Evolutionary conservation across 1,284 basidiomycete genomes (phyloP).

Genomic region (Cystobasidium pallidum): DNA sequence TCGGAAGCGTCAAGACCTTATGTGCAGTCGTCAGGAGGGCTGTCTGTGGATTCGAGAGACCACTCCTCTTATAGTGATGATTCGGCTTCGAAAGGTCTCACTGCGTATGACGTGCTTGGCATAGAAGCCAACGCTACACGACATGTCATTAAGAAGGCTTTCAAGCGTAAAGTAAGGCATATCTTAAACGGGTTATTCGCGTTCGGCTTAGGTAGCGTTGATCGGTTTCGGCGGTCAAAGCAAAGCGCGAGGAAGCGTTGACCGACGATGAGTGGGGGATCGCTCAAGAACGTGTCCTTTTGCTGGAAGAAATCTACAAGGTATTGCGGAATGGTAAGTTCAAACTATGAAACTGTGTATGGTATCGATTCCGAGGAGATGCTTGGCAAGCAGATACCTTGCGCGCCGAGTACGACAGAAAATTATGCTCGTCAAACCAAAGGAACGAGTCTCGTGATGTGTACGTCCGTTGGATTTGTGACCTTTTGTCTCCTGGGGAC

Average conservation of each 20-base stretch:
- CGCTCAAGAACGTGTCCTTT: not conserved
- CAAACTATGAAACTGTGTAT: not conserved
- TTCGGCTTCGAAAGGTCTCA: not conserved
- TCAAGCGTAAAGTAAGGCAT: conserved; percentile 8
- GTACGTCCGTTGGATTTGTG: not conserved
- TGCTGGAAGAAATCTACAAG: conserved; percentile 1
- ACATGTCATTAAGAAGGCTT: conserved; percentile 25
- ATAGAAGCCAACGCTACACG: not conserved
- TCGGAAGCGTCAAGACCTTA: no score
- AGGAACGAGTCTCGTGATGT: not conserved
- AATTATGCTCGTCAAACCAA: not conserved
- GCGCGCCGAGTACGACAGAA: not conserved
- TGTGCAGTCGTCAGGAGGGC: no score
- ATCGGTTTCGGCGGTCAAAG: not conserved
- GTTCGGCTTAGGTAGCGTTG: not conserved
- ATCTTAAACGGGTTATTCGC: not conserved
- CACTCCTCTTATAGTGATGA: not conserved
- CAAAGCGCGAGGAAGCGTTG: not conserved
- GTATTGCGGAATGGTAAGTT: conserved; percentile 8
- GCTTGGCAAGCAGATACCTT: not conserved
- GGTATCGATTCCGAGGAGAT: no score
- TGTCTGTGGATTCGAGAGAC: not conserved
- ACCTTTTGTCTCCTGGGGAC: not conserved
- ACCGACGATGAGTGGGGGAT: not conserved
- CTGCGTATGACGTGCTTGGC: conserved; percentile 5